Percentiles rank a stretch among this genome's conserved stretches.
Evolutionary conservation across 306 rosid genomes (phyloP).

Genomic region (Glycine tomentella): DNA sequence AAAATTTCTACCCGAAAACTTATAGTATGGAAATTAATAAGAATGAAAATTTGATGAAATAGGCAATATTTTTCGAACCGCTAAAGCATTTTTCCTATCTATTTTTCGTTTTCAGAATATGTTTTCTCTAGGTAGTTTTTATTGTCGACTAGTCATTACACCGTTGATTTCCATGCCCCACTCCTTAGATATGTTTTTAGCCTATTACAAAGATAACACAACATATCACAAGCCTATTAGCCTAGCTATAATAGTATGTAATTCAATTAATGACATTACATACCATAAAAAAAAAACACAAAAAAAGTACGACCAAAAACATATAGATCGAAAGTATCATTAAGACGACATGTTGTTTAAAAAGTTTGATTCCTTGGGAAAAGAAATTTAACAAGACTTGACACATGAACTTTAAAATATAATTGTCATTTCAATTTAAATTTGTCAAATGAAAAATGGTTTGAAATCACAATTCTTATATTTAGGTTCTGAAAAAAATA

Average conservation of each 20-base stretch:
- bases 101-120: neutral
- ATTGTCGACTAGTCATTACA: neutral
- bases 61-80: neutral
- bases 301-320: neutral
- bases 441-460: neutral
- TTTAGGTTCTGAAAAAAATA: neutral
- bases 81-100: neutral
- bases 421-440: too few relatives aligned
- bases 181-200: neutral
- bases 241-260: neutral
- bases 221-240: neutral
- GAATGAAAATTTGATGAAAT: neutral
- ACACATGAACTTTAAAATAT: neutral
- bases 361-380: neutral
- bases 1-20: neutral
- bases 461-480: neutral
- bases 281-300: neutral
- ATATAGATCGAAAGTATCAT: neutral
- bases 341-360: neutral
- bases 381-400: neutral
- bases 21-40: neutral
- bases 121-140: neutral
- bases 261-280: neutral
- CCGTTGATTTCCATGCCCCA: conserved; percentile 1
- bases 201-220: neutral